A percentile compares a stretch with the other conserved stretches of the same genome.
These are phyloP conservation scores for Diutina sp. DNA, from an alignment of 1,139 yeast species.

Conservation along the genomic window DNA sequence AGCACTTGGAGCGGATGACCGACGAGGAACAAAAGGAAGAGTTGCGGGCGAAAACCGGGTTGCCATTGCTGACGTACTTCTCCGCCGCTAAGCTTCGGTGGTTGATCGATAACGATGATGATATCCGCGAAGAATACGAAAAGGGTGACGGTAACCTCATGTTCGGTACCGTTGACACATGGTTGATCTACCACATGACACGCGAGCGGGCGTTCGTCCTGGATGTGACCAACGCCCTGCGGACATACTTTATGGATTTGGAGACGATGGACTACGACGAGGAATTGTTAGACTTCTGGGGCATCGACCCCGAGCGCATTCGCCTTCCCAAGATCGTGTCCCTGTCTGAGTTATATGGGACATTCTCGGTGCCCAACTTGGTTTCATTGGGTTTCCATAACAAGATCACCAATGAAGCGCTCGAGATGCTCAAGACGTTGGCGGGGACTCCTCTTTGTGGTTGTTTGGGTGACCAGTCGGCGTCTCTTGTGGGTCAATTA, in stretches of 20 bases:
- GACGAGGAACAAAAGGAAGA: slow-evolving; percentile 47
- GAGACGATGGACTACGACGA: slow-evolving; percentile 67
- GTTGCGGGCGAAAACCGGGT: slow-evolving; percentile 61
- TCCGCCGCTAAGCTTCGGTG: slow-evolving; percentile 86
- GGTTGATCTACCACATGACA: slow-evolving; percentile 84
- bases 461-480: slow-evolving; percentile 89
- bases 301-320: slow-evolving; percentile 57
- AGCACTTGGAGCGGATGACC: slow-evolving; percentile 44
- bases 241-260: slow-evolving; percentile 86
- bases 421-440: slow-evolving; percentile 34
- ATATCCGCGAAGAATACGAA: slow-evolving; percentile 60
- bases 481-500: slow-evolving; percentile 86
- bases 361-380: slow-evolving; percentile 47
- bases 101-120: slow-evolving; percentile 71
- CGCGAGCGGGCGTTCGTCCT: slow-evolving; percentile 62
- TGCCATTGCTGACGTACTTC: slow-evolving; percentile 84
- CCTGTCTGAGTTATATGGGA: slow-evolving; percentile 70
- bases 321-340: slow-evolving; percentile 72
- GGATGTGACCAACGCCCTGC: slow-evolving; percentile 83
- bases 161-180: slow-evolving; percentile 92
- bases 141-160: slow-evolving; percentile 59
- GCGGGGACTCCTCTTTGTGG: slow-evolving; percentile 71
- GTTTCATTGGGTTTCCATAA: slow-evolving; percentile 38
- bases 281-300: slow-evolving; percentile 66
- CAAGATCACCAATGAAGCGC: slow-evolving; percentile 37